A percentile compares a stretch with the other conserved stretches of the same genome.
These are phyloP conservation scores for Jamesozyma lodderae DNA, from an alignment of 805 yeast species.

Conservation along the genomic window DNA sequence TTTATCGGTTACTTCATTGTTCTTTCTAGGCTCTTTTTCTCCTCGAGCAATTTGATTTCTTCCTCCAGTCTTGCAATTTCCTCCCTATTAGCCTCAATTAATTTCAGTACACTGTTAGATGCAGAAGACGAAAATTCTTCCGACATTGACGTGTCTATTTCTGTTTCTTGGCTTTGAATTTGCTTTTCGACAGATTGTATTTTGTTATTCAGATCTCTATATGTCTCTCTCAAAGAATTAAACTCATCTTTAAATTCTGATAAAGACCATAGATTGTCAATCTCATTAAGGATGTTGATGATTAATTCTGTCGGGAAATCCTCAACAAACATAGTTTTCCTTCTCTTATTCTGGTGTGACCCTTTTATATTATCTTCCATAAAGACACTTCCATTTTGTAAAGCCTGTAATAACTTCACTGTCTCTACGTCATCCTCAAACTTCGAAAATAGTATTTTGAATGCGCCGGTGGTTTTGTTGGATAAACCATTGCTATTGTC, in stretches of 20 bases:
- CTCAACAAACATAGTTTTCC: constrained; percentile 33
- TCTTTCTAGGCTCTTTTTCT: no score
- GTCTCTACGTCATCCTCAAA: constrained; percentile 28
- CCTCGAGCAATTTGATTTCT: constrained; percentile 25
- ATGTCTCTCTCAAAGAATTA: constrained; percentile 37
- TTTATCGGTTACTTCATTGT: no score
- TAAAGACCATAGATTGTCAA: constrained; percentile 31
- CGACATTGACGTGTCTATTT: constrained; percentile 16
- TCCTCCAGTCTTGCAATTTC: constrained; percentile 38
- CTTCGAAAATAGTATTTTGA: constrained; percentile 26
- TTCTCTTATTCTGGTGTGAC: constrained; percentile 13
- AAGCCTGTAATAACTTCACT: constrained; percentile 33
- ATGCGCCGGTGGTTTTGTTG: constrained; percentile 12
- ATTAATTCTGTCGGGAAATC: constrained; percentile 27
- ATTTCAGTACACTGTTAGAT: constrained; percentile 28
- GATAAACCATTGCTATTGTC: constrained; percentile 6
- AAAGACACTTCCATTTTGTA: constrained; percentile 35
- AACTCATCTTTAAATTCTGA: constrained; percentile 35
- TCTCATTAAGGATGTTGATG: constrained; percentile 23
- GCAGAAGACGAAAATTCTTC: constrained; percentile 4
- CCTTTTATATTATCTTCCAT: constrained; percentile 28
- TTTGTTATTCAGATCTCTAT: constrained; percentile 33
- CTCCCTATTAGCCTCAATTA: constrained; percentile 38
- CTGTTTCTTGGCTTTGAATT: constrained; percentile 20
- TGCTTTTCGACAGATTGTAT: constrained; percentile 27